Conservation (phyloP, 2,329 filamentous ascomycete species). For the Pezicula carpinea region DNA sequence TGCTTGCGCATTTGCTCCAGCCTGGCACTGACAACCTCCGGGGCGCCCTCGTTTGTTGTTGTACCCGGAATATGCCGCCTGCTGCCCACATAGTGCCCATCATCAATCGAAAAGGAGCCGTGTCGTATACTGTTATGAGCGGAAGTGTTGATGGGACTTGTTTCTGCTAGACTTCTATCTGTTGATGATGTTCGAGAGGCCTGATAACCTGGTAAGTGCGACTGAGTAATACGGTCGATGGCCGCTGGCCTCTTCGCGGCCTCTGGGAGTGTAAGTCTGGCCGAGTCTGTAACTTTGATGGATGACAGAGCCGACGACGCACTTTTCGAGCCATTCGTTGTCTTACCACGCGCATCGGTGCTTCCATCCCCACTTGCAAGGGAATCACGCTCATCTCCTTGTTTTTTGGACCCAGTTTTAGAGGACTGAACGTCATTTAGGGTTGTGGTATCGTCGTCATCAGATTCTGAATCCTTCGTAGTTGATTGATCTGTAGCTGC, state of each 20-base stretch:
- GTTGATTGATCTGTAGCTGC: slow-evolving; percentile 6
- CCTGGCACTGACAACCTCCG: slow-evolving; percentile 55
- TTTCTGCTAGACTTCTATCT: slow-evolving; percentile 51
- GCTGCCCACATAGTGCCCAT: slow-evolving; percentile 31
- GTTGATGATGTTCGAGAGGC: slow-evolving; percentile 54
- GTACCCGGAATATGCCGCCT: slow-evolving; percentile 51
- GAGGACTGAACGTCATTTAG: background rate
- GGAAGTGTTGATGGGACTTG: slow-evolving; percentile 53
- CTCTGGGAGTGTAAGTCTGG: slow-evolving; percentile 19
- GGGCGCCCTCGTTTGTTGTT: slow-evolving; percentile 49
- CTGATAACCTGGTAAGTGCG: slow-evolving; percentile 39
- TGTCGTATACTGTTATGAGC: slow-evolving; percentile 55
- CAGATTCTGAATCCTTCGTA: slow-evolving; percentile 17
- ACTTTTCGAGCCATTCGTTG: slow-evolving; percentile 25
- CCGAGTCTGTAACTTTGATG: slow-evolving; percentile 25
- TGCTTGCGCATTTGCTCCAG: slow-evolving; percentile 75
- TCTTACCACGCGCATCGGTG: slow-evolving; percentile 24
- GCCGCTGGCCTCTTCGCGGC: slow-evolving; percentile 29
- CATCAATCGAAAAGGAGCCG: slow-evolving; percentile 48
- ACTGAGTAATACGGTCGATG: slow-evolving; percentile 35
- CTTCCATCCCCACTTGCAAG: slow-evolving; percentile 18
- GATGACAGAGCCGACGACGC: slow-evolving; percentile 25
- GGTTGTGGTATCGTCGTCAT: slow-evolving; percentile 4
- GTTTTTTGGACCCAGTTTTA: background rate
- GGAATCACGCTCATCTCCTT: slow-evolving; percentile 2